phyloP scores from a whole-genome alignment of 2,329 filamentous ascomycete species.

The Ploettnerulaceae sp. region DNA sequence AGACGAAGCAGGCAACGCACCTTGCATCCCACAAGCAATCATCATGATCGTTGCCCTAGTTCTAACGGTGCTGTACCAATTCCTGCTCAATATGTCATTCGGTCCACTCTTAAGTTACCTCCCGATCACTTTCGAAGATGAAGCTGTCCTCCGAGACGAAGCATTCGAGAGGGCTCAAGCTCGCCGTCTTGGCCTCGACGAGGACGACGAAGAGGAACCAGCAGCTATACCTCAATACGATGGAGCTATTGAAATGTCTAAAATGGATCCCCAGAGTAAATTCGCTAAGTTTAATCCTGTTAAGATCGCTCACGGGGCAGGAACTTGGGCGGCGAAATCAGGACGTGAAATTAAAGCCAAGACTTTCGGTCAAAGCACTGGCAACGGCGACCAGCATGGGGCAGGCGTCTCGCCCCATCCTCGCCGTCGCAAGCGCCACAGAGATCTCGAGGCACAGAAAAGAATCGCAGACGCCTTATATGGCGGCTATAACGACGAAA shows the following conservation, averaged over 20 bases:
- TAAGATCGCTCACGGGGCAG: slow-evolving; percentile 29
- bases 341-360: slow-evolving; percentile 35
- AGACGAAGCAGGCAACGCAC: slow-evolving; percentile 47
- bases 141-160: slow-evolving; percentile 85
- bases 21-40: slow-evolving; percentile 72
- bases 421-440: slow-evolving; percentile 37
- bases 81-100: slow-evolving; percentile 77
- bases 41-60: slow-evolving; percentile 73
- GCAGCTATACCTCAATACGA: slow-evolving; percentile 17
- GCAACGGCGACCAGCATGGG: slow-evolving; percentile 39
- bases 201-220: slow-evolving; percentile 45
- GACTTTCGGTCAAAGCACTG: slow-evolving; percentile 43
- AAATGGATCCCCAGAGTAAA: slow-evolving; percentile 32
- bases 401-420: slow-evolving; percentile 18
- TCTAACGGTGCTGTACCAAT: slow-evolving; percentile 73
- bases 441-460: slow-evolving; percentile 67
- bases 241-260: slow-evolving; percentile 42
- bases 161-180: slow-evolving; percentile 79
- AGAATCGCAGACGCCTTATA: slow-evolving; percentile 76
- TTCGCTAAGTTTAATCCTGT: slow-evolving; percentile 29
- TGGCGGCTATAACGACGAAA: slow-evolving; percentile 82
- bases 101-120: slow-evolving; percentile 81
- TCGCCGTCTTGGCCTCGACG: slow-evolving; percentile 58
- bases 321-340: slow-evolving; percentile 27
- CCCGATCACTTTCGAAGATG: slow-evolving; percentile 92